Conservation (phyloP, 805 yeast genomes). For the Schizosaccharomyces pombe region DNA sequence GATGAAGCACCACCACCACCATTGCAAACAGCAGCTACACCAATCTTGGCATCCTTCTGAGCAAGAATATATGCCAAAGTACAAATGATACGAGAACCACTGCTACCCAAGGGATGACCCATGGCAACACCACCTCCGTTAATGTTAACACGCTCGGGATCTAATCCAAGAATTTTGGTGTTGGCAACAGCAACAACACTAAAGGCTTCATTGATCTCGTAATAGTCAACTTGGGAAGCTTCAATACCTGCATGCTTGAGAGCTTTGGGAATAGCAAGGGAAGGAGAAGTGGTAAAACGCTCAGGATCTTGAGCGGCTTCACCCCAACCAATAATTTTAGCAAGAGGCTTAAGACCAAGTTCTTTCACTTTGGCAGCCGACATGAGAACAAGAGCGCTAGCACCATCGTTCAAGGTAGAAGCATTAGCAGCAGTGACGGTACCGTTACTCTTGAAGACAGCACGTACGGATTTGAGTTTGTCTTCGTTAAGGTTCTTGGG, state of each 20-base stretch:
- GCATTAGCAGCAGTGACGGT: conserved; percentile 96
- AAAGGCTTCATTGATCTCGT: conserved; percentile 94
- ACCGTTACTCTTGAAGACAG: conserved; percentile 89
- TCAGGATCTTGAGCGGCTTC: conserved; percentile 92
- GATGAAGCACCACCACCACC: conserved; percentile 99
- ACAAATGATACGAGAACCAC: conserved; percentile 84
- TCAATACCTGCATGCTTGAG: conserved; percentile 58
- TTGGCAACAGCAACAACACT: conserved; percentile 89
- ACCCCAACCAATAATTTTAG: conserved; percentile 83
- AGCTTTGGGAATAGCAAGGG: conserved; percentile 89
- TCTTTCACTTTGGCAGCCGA: conserved; percentile 68
- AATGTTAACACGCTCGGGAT: conserved; percentile 44
- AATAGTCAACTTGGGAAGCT: conserved; percentile 54
- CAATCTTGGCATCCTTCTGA: conserved; percentile 72
- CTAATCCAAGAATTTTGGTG: conserved; percentile 32
- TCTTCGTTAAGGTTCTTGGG: conserved; percentile 49
- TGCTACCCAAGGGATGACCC: conserved; percentile 90
- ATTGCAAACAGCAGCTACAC: conserved; percentile 91
- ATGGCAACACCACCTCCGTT: conserved; percentile 95
- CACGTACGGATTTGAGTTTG: conserved; percentile 60
- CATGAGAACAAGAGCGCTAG: conserved; percentile 77
- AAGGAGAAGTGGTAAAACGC: conserved; percentile 89
- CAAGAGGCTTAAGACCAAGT: conserved; percentile 69
- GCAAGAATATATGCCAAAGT: conserved; percentile 57
- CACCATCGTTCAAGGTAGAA: conserved; percentile 92